phyloP scores from a whole-genome alignment of 2,329 filamentous ascomycete genomes.

The Hypoxylon sp. region DNA sequence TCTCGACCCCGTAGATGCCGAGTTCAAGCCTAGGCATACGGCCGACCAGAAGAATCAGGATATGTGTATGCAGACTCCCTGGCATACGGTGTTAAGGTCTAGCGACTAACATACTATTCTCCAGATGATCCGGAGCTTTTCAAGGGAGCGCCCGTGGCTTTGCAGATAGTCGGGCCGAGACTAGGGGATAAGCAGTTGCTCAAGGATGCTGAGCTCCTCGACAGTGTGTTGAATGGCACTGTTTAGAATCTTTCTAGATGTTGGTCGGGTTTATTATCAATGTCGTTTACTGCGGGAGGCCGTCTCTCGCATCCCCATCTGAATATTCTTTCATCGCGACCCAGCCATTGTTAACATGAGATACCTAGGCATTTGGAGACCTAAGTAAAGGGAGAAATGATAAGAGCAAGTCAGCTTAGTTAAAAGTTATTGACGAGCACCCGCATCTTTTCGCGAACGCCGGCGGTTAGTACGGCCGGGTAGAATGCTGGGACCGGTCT shows the following conservation, averaged over 20 bases:
- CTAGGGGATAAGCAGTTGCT: conserved; percentile 53
- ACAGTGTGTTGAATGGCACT: conserved; percentile 46
- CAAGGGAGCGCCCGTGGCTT: conserved; percentile 52
- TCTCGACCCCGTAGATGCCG: conserved; percentile 47
- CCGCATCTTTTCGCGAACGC: neutral
- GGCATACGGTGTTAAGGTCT: neutral
- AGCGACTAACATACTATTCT: conserved; percentile 19
- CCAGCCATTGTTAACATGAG: neutral
- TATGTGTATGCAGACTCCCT: conserved; percentile 45
- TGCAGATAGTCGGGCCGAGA: conserved; percentile 53
- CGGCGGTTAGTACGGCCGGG: neutral
- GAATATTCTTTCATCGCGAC: neutral
- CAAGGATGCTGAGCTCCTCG: conserved; percentile 50
- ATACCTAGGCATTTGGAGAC: neutral
- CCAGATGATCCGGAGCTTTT: conserved; percentile 54
- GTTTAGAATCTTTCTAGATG: neutral
- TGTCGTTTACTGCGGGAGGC: neutral
- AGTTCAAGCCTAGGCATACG: conserved; percentile 47
- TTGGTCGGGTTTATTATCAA: neutral
- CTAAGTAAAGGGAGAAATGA: neutral
- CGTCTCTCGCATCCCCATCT: neutral
- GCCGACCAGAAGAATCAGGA: conserved; percentile 49
- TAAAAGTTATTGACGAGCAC: neutral
- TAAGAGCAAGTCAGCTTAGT: neutral
- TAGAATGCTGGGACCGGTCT: neutral